A percentile compares a stretch with the other conserved stretches of the same genome.
These are phyloP conservation scores for Quercus wislizeni DNA, from an alignment of 306 rosid genomes.

Conservation along the genomic window DNA sequence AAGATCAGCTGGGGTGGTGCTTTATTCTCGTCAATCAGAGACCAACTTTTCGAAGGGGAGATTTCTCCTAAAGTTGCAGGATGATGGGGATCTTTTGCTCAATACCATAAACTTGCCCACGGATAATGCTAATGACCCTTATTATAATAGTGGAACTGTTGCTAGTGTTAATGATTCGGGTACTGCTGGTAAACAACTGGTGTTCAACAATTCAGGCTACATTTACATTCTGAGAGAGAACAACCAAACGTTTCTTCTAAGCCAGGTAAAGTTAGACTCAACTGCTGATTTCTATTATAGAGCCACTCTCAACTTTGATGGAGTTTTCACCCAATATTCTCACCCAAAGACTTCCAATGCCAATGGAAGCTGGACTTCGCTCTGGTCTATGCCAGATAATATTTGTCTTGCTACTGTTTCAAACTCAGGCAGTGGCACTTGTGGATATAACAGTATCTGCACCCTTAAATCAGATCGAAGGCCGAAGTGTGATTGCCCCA, in stretches of 20 bases:
- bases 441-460: constrained; percentile 55
- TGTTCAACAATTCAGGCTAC: constrained; percentile 31
- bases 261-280: neutral
- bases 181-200: constrained; percentile 26
- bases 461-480: constrained; percentile 15
- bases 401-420: neutral
- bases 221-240: constrained; percentile 27
- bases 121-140: constrained; percentile 11
- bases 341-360: constrained; percentile 30
- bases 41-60: constrained; percentile 32
- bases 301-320: constrained; percentile 50
- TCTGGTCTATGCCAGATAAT: constrained; percentile 19
- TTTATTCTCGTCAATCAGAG: constrained; percentile 28
- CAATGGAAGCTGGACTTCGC: constrained; percentile 17
- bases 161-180: neutral
- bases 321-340: constrained; percentile 32
- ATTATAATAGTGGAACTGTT: neutral
- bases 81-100: constrained; percentile 39
- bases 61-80: constrained; percentile 31
- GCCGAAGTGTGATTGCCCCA: constrained; percentile 39
- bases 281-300: constrained; percentile 20
- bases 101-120: constrained; percentile 35
- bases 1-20: constrained; percentile 2
- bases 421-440: constrained; percentile 25
- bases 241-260: constrained; percentile 3